Evolutionary conservation across 176 grass and related monocot species (phyloP).

Genomic region (Neostapfia colusana): DNA sequence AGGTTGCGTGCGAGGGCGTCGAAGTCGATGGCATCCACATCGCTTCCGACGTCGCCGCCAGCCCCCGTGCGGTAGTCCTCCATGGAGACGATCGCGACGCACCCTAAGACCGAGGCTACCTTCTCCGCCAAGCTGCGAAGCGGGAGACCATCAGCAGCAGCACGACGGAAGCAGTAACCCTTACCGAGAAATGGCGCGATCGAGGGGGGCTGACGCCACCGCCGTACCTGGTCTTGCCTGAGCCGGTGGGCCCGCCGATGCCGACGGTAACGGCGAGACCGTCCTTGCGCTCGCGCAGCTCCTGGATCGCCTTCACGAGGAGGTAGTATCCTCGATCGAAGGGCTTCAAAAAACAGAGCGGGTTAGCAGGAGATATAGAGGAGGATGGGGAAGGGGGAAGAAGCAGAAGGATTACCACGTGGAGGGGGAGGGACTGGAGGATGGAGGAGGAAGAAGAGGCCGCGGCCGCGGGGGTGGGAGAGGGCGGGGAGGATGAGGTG

Average conservation of each 20-base stretch:
- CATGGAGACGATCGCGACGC: constrained; percentile 92
- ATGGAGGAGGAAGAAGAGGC: constrained; percentile 78
- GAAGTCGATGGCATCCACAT: constrained; percentile 78
- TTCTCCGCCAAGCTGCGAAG: constrained; percentile 81
- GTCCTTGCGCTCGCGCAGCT: constrained; percentile 91
- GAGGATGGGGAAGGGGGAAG: neutral
- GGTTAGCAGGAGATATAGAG: constrained; percentile 17
- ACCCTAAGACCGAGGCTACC: constrained; percentile 89
- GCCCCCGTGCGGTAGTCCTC: constrained; percentile 84
- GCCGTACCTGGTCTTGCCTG: constrained; percentile 84
- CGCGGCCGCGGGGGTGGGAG: constrained; percentile 44
- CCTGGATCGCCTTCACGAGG: constrained; percentile 95
- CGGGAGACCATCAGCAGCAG: constrained; percentile 3
- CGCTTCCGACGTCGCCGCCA: constrained; percentile 74
- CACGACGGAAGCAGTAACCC: neutral
- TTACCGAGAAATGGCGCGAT: neutral
- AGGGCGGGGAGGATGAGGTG: constrained; percentile 44
- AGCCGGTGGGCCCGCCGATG: constrained; percentile 89
- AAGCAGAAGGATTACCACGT: constrained; percentile 62
- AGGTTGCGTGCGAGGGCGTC: constrained; percentile 61
- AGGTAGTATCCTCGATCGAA: constrained; percentile 98
- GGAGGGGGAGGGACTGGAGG: constrained; percentile 92
- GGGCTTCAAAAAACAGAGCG: constrained; percentile 46
- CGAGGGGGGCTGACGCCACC: neutral
- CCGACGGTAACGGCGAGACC: constrained; percentile 83